Percentiles rank a stretch among this genome's conserved stretches.
These are phyloP conservation scores for Mycocalia duriaeana DNA, from an alignment of 1,284 basidiomycete genomes.

Conservation along the genomic window DNA sequence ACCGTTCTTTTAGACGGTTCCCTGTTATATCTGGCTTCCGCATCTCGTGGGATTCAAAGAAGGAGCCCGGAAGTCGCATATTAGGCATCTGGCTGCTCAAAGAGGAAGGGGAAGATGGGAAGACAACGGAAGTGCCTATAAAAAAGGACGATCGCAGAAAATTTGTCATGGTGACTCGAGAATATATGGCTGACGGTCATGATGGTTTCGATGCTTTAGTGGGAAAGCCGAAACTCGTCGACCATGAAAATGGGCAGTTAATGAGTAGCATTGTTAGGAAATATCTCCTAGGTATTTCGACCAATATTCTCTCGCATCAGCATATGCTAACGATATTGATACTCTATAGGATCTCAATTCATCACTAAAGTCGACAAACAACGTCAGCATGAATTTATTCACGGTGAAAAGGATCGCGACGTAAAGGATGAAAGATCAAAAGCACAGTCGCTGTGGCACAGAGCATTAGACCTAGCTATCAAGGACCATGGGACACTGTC, in stretches of 20 bases:
- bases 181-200: constrained; percentile 75
- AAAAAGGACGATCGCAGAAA: constrained; percentile 50
- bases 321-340: too few relatives aligned
- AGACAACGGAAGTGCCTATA: constrained; percentile 48
- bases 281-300: constrained; percentile 84
- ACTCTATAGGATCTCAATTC: constrained; percentile 53
- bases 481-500: constrained; percentile 39
- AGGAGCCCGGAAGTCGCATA: constrained; percentile 66
- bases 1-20: constrained; percentile 60
- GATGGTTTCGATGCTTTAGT: constrained; percentile 79
- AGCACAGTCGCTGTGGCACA: constrained; percentile 44
- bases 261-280: constrained; percentile 81
- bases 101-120: constrained; percentile 39
- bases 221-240: constrained; percentile 67
- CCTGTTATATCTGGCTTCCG: constrained; percentile 85
- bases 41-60: constrained; percentile 82
- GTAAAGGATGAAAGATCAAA: constrained; percentile 30
- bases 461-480: constrained; percentile 30
- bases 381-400: too few relatives aligned
- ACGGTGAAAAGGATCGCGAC: constrained; percentile 30
- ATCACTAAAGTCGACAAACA: constrained; percentile 40
- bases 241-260: constrained; percentile 81
- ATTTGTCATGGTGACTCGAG: constrained; percentile 75
- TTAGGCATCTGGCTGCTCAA: constrained; percentile 65
- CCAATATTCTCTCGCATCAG: too few relatives aligned